Evolutionary conservation across 2,329 filamentous ascomycete species (phyloP).

Genomic region (Hymenotorrendiella dingleyae): DNA sequence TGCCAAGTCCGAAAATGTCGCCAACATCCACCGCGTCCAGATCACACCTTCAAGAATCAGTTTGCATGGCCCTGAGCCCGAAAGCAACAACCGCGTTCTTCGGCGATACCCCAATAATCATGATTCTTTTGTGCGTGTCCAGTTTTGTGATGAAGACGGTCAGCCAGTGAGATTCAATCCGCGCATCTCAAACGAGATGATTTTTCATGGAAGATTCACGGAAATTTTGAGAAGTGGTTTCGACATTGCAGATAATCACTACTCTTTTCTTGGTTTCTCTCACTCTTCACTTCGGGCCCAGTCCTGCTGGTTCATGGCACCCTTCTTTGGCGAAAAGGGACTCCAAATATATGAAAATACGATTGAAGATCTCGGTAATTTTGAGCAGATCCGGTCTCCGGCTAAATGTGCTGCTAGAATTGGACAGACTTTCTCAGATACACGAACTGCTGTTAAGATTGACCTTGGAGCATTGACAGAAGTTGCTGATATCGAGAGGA

Average conservation of each 20-base stretch:
- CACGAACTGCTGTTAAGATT: slow-evolving; percentile 55
- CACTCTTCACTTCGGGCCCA: slow-evolving; percentile 71
- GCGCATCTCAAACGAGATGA: slow-evolving; percentile 45
- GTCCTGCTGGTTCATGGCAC: slow-evolving; percentile 60
- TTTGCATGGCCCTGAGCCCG: slow-evolving; percentile 56
- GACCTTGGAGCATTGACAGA: slow-evolving; percentile 26
- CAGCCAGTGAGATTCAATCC: slow-evolving; percentile 47
- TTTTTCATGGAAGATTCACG: slow-evolving; percentile 56
- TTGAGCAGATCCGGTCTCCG: slow-evolving; percentile 44
- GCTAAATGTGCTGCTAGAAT: slow-evolving; percentile 55
- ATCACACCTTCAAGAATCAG: slow-evolving; percentile 55
- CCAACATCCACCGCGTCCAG: slow-evolving; percentile 21
- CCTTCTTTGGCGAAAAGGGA: slow-evolving; percentile 34
- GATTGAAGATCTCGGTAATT: slow-evolving; percentile 42
- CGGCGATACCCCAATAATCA: slow-evolving; percentile 55
- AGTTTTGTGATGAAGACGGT: slow-evolving; percentile 70
- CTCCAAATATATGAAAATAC: slow-evolving; percentile 34
- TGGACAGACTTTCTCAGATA: slow-evolving; percentile 67
- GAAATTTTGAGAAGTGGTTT: slow-evolving; percentile 53
- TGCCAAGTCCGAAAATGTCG: slow-evolving; percentile 17
- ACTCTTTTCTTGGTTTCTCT: slow-evolving; percentile 69
- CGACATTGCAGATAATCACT: slow-evolving; percentile 55
- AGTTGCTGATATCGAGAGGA: slow-evolving; percentile 48
- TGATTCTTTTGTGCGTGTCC: slow-evolving; percentile 63
- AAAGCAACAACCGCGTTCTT: slow-evolving; percentile 65